Evolutionary conservation across 2,329 filamentous ascomycete species (phyloP), one percentile per base, ranked within the genome.

Genomic region (Tolypocladium nubicola): DNA sequence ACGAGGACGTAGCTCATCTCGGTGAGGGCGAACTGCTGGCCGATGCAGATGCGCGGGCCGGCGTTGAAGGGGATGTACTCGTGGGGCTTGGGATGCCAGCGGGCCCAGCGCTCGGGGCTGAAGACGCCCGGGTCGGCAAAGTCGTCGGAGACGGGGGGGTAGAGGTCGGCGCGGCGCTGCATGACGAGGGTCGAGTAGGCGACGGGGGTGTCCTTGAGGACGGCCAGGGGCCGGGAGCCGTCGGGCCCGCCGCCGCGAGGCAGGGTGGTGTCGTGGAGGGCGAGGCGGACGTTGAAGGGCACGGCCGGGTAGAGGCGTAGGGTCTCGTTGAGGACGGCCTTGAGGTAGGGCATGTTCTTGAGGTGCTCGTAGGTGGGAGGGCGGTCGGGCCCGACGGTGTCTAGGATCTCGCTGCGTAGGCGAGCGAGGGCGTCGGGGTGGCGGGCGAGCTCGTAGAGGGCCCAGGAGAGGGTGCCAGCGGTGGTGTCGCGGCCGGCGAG

Each of bases 401-500:
- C 68, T 33, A 85, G 70, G 65, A 96, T 90, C 71, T 96, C 90
- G 30, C 75, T 71, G 30, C 91, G 84, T 55, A 97, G 78, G 68
- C 84, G 88, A 55, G 75, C 69, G 4, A 90, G 81, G 2, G 83
- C 79, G 2, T 82, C 75, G 0, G 90, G 90, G 62, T 89, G 79
- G 19, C 84, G 83, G 41, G 86, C 82, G 2, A 97, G 79, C 71
- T 96, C 90, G 71, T 94, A 95, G 59, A 96, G 78, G 40, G 83
- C 79, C 87, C 90, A 96, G 0, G 85, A 88, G 0, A 97, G 79
- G 0, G 89, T 90, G 19, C 80, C 83, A 37, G 91, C 91, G 0
- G 92, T 97, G 16, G 92, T 96, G 71, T 97, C 92, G 43, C 89
- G 82, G 14, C 90, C 91, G 1, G 92, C 92, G 19, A 97, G 81